Conservation (phyloP, 768 basidiomycete species). For the Pholiota microspora region DNA sequence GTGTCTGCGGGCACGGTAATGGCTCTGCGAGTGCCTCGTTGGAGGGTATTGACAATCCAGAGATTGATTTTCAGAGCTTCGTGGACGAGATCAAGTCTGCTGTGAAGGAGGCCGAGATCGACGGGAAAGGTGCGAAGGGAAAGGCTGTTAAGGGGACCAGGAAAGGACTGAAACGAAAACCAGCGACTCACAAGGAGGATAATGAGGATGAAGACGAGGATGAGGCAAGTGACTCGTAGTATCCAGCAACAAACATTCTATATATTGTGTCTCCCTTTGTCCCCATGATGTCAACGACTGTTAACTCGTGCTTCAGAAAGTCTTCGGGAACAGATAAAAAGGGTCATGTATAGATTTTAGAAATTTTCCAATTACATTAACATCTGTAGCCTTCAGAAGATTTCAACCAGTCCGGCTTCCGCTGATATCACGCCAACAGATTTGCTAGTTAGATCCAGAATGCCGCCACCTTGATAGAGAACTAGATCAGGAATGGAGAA, state of each 20-base stretch:
- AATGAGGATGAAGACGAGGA: neutral
- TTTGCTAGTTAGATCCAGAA: conserved; percentile 45
- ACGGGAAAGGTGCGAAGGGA: neutral
- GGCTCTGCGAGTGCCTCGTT: neutral
- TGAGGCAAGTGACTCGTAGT: neutral
- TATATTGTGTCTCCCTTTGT: too few relatives aligned
- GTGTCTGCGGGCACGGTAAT: conserved; percentile 28
- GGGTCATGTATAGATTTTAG: too few relatives aligned
- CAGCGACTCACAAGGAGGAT: conserved; percentile 4
- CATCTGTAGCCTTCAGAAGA: too few relatives aligned
- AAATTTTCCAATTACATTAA: too few relatives aligned
- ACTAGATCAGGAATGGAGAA: conserved; percentile 35
- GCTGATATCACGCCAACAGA: conserved; percentile 41
- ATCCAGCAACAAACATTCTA: too few relatives aligned
- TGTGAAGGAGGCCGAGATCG: conserved; percentile 16
- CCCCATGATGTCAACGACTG: too few relatives aligned
- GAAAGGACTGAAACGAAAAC: neutral
- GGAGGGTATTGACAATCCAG: neutral
- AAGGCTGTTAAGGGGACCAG: conserved; percentile 1
- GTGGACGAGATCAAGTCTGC: conserved; percentile 14
- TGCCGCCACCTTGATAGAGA: conserved; percentile 36
- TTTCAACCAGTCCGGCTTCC: conserved; percentile 29
- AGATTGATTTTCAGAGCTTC: conserved; percentile 1
- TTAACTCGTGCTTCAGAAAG: too few relatives aligned
- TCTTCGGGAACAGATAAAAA: too few relatives aligned